Evolutionary conservation across 768 basidiomycete genomes (phyloP), one percentile per base, ranked within the genome.

Genomic region (Psilocybe azurescens): DNA sequence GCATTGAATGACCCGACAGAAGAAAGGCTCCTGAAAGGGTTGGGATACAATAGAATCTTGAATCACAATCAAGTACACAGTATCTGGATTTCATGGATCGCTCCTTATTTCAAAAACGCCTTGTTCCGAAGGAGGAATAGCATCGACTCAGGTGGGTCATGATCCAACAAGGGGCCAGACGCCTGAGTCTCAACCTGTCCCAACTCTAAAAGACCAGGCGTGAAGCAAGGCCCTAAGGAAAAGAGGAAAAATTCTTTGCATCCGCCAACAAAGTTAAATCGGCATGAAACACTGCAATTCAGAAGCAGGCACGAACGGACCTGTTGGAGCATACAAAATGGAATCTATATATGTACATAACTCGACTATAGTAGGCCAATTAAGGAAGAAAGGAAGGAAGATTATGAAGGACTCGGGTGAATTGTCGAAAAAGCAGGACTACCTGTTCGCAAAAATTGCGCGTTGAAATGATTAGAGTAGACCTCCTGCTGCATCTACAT

Each of bases 241-340:
- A 44, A 52, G 14, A 44, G 53, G 24, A 20, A 55, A 28, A 28
- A 38, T 24, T 39, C 33, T 48, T 20, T 28, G n/a, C 50, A 7
- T 56, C 52, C 48, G n/a, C 63, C 55, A 67, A 60, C 60, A 64
- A 67, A 61, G 66, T 53, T 64, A 64, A 64, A 56, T 56, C 28
- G 53, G 56, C 62, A 49, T 63, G 65, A 59, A 64, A 50, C 50
- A 56, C 46, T 61, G 60, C 49, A 60, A 52, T 67, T 38, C 36
- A 64, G 62, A 66, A 64, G 66, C 48, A 58, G 41, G 41, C 14
- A 44, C 41, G 14, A 39, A 39, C 38, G 59, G 10, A 20, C 32
- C 39, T 33, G 39, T 16, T 47, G 53, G n/a, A 55, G 56, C 44
- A 59, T 61, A 64, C 54, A 64, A 64, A 51, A 62, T 50, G 53